Percentiles rank a stretch among this genome's conserved stretches.
Evolutionary conservation across 2,329 filamentous ascomycete genomes (phyloP).

Genomic region (Periconia sp.): DNA sequence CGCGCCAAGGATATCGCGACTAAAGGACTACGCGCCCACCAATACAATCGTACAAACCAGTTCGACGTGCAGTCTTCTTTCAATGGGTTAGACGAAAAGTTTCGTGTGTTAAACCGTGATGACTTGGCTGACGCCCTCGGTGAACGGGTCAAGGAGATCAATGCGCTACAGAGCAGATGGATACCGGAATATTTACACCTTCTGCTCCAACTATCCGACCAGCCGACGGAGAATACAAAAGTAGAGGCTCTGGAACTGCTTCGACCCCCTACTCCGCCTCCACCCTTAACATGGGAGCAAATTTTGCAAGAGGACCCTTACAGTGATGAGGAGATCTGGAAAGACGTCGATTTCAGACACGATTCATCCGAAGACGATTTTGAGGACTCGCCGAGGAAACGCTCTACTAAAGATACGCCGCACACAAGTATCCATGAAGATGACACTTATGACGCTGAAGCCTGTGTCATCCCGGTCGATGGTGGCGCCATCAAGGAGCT

Average conservation of each 20-base stretch:
- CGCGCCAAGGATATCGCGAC: slow-evolving; percentile 43
- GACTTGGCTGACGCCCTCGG: slow-evolving; percentile 71
- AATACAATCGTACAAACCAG: slow-evolving; percentile 51
- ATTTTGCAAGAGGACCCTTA: slow-evolving; percentile 77
- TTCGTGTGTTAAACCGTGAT: slow-evolving; percentile 77
- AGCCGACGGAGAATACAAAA: slow-evolving; percentile 70
- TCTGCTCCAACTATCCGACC: slow-evolving; percentile 78
- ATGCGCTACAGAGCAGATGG: slow-evolving; percentile 60
- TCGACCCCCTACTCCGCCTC: slow-evolving; percentile 49
- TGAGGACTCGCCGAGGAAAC: slow-evolving; percentile 33
- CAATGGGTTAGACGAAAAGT: slow-evolving; percentile 74
- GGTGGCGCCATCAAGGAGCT: slow-evolving; percentile 40
- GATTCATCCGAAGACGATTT: slow-evolving; percentile 66
- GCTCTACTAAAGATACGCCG: slow-evolving; percentile 25
- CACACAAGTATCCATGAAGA: slow-evolving; percentile 43
- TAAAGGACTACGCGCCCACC: slow-evolving; percentile 43
- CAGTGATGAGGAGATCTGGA: slow-evolving; percentile 70
- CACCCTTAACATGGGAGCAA: slow-evolving; percentile 73
- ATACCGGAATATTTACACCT: slow-evolving; percentile 79
- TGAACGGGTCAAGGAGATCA: slow-evolving; percentile 61
- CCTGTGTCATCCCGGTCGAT: slow-evolving; percentile 33
- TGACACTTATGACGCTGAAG: slow-evolving; percentile 37
- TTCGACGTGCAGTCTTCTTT: slow-evolving; percentile 49
- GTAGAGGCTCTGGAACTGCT: slow-evolving; percentile 64
- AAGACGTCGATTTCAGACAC: slow-evolving; percentile 64